These are phyloP conservation scores for Ustilago crameri DNA, from an alignment of 1,284 basidiomycete species.

Conservation along the genomic window DNA sequence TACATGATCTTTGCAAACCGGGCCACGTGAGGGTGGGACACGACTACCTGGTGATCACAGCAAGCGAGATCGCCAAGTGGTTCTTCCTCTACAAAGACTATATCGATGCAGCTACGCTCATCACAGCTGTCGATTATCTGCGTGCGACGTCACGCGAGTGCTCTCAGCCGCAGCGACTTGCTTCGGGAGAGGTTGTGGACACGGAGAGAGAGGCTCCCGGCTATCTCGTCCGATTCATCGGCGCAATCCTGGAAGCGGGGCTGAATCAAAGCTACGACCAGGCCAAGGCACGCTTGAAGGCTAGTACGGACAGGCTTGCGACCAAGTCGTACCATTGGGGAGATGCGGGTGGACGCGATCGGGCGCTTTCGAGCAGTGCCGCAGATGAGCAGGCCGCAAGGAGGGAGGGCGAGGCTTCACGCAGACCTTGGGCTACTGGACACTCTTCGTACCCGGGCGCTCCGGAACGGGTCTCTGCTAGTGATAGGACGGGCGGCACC, in stretches of 20 bases:
- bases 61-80: slow-evolving; percentile 47
- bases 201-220: slow-evolving; percentile 49
- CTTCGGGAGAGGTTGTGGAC: slow-evolving; percentile 39
- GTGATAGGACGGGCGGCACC: background rate
- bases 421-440: slow-evolving; percentile 12
- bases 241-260: slow-evolving; percentile 36
- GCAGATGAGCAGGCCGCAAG: slow-evolving; percentile 5
- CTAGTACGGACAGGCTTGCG: slow-evolving; percentile 7
- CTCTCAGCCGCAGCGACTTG: slow-evolving; percentile 34
- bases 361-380: slow-evolving; percentile 5
- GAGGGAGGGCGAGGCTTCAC: slow-evolving; percentile 6
- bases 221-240: slow-evolving; percentile 40
- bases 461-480: slow-evolving; percentile 4
- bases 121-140: slow-evolving; percentile 24
- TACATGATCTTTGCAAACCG: slow-evolving; percentile 32
- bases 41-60: slow-evolving; percentile 46
- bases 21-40: slow-evolving; percentile 46
- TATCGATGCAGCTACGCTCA: slow-evolving; percentile 28
- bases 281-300: slow-evolving; percentile 13
- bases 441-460: slow-evolving; percentile 7
- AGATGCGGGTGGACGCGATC: background rate
- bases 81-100: slow-evolving; percentile 43
- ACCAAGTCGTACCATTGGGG: slow-evolving; percentile 5
- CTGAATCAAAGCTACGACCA: slow-evolving; percentile 36
- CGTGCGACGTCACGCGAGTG: slow-evolving; percentile 34